phyloP scores from a whole-genome alignment of 2,329 filamentous ascomycete species.

The Neopestalotiopsis clavispora region DNA sequence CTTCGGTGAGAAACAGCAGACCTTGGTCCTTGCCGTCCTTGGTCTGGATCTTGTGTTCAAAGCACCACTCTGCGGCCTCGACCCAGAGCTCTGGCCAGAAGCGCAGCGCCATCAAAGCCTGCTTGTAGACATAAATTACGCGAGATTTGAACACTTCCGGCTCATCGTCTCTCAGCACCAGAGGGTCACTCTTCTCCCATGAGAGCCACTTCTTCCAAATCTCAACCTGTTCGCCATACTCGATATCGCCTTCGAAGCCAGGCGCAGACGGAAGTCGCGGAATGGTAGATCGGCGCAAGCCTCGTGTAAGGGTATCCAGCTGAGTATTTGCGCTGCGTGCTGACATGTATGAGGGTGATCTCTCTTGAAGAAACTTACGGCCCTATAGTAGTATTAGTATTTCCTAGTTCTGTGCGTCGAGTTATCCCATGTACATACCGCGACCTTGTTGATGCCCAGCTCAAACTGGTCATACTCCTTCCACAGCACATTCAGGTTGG shows the following conservation, averaged over 20 bases:
- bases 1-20: constrained; percentile 79
- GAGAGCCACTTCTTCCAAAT: constrained; percentile 93
- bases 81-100: constrained; percentile 98
- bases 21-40: constrained; percentile 67
- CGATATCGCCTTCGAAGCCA: constrained; percentile 85
- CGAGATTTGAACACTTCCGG: constrained; percentile 74
- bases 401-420: background rate
- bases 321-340: constrained; percentile 89
- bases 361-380: constrained; percentile 92
- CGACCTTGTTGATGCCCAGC: constrained; percentile 89
- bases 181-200: constrained; percentile 93
- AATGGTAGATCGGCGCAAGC: constrained; percentile 76
- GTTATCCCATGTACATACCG: constrained; percentile 53
- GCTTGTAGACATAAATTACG: constrained; percentile 89
- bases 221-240: constrained; percentile 82
- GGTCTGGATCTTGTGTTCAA: constrained; percentile 68
- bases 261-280: constrained; percentile 81
- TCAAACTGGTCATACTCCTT: constrained; percentile 98
- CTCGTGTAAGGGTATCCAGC: constrained; percentile 84
- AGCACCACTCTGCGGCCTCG: constrained; percentile 91
- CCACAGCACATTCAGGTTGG: constrained; percentile 84
- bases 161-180: constrained; percentile 86
- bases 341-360: constrained; percentile 93
- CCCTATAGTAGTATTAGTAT: constrained; percentile 58
- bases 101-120: constrained; percentile 88